Evolutionary conservation across 441 rosid species (phyloP), one percentile per base, ranked within the genome.

Genomic region (Biscutella laevigata): DNA sequence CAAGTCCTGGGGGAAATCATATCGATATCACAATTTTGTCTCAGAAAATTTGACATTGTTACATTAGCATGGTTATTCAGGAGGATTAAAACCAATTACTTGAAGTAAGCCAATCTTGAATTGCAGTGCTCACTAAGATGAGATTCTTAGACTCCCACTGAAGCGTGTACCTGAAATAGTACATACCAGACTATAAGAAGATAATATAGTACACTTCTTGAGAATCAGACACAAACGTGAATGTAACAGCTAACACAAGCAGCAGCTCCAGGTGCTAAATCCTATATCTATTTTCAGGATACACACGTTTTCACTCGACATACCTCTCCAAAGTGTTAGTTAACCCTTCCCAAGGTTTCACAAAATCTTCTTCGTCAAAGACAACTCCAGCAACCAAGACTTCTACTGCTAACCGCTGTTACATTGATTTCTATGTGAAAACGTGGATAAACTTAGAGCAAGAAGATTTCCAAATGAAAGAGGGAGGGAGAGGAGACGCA

Each of bases 51-150:
- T n/a, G 43, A 56, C 48, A 38, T 26, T 15, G 25, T 24, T 29
- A 56, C 42, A 53, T 59, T n/a, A 17, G 41, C 39, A 34, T 33
- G 57, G 68, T 57, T 50, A 53, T 34, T 20, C 11, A 30, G 7
- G 27, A 42, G 50, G 68, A 59, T 59, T 52, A 35, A 57, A 66
- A 69, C 39, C 51, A 64, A 73, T 70, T 87, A 91, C 98, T 83
- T 75, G 98, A 91, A 60, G 96, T 87, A 64, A 91, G 83, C 92
- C 94, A 91, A 71, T 91, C 98, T 72, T 76, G 95, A 68, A 91
- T 79, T 17, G 94, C 88, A 26, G 90, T 83, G 84, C 98, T 90
- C 67, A 90, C 83, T 61, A 86, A 81, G 70, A 87, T 83, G 55
- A 90, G 77, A 70, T 80, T 77, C 63, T 73, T 71, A 29, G 98